Percentiles rank a stretch among this genome's conserved stretches.
Conservation (phyloP, 1,139 yeast species). For the Zhuliangozyma blackwelliae region DNA sequence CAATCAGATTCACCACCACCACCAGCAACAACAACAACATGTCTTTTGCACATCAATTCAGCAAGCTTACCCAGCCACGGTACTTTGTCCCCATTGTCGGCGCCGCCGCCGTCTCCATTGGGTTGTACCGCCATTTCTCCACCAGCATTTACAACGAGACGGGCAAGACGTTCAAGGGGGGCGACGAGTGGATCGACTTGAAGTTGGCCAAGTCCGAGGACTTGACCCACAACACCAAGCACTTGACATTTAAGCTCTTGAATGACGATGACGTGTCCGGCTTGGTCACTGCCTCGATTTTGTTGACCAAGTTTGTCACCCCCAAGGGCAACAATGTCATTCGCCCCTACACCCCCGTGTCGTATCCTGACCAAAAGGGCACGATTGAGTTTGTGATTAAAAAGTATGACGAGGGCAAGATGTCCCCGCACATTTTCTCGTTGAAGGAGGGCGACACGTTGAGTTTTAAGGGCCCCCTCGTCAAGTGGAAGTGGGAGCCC, state of each 20-base stretch:
- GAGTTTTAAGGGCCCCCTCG: conserved; percentile 90
- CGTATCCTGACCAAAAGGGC: conserved; percentile 69
- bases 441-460: conserved; percentile 79
- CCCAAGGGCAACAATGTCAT: conserved; percentile 84
- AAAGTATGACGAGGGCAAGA: conserved; percentile 79
- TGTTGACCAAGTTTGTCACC: conserved; percentile 77
- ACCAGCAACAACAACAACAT: conserved; percentile 1
- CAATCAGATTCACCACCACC: too few species aligned
- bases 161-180: conserved; percentile 60
- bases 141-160: conserved; percentile 43
- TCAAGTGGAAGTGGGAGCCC: conserved; percentile 90
- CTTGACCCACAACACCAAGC: conserved; percentile 61
- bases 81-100: conserved; percentile 34
- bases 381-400: conserved; percentile 77
- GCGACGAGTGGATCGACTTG: conserved; percentile 76
- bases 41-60: conserved; percentile 7
- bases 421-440: conserved; percentile 69
- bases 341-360: conserved; percentile 94
- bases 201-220: conserved; percentile 57
- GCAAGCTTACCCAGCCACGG: conserved; percentile 17
- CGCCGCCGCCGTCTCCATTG: conserved; percentile 49
- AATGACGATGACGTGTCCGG: conserved; percentile 70
- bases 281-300: conserved; percentile 71
- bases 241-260: conserved; percentile 70
- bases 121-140: conserved; percentile 45